Conservation (phyloP, 192 early-diverging fungal genomes). For the Umbelopsis sp. region DNA sequence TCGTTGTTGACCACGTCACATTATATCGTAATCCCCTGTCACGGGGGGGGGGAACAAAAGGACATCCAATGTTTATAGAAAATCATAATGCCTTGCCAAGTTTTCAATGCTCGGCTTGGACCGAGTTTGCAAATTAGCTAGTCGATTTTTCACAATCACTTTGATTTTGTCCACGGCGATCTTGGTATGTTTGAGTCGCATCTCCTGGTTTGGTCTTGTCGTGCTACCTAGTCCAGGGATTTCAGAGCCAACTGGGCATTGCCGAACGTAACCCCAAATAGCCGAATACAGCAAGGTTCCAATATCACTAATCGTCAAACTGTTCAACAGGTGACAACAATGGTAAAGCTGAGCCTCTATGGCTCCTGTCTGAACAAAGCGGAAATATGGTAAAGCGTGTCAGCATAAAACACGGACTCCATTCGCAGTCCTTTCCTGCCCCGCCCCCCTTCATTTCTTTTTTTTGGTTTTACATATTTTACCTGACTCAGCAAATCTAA, state of each 20-base stretch:
- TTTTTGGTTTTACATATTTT: no score
- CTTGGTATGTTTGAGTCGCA: background rate
- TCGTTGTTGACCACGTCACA: no score
- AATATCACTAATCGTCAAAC: background rate
- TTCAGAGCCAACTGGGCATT: constrained; percentile 14
- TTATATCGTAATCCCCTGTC: no score
- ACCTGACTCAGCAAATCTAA: constrained; percentile 4
- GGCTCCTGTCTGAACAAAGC: background rate
- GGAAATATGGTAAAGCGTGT: background rate
- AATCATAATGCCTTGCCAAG: background rate
- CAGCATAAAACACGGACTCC: background rate
- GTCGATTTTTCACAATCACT: background rate
- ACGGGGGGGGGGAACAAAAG: no score
- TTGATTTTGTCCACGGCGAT: constrained; percentile 4
- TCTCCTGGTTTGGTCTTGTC: background rate
- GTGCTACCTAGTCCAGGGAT: background rate
- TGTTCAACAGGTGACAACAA: background rate
- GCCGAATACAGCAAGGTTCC: background rate
- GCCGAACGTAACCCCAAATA: background rate
- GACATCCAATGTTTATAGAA: constrained; percentile 5
- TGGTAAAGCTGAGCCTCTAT: constrained; percentile 4
- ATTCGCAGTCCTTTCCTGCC: no score
- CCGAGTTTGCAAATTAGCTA: background rate
- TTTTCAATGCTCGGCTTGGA: background rate
- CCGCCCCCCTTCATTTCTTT: no score